Percentiles rank a stretch among this genome's conserved stretches.
Evolutionary conservation across 352 stramenopile genomes (phyloP).

Genomic region (Globisporangium mamillatum): DNA sequence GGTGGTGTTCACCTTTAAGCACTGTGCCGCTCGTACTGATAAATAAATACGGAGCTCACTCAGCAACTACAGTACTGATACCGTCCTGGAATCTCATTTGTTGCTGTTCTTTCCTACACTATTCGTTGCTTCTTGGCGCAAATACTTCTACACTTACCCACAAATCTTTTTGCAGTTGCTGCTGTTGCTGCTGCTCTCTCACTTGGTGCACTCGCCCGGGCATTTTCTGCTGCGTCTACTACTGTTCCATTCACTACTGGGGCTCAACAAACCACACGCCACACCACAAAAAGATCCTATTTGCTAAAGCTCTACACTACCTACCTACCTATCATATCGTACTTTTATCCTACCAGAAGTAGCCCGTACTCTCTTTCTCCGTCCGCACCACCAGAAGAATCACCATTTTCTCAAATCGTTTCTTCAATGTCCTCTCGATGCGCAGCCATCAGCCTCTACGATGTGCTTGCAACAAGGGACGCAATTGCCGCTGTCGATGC

Average conservation of each 20-base stretch:
- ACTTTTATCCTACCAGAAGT: conserved; percentile 15
- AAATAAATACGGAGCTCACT: not conserved
- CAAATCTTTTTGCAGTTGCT: not conserved
- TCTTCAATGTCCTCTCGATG: not conserved
- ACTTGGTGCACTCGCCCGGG: conserved; percentile 7
- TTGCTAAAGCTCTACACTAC: conserved; percentile 18
- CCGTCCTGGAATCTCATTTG: not conserved
- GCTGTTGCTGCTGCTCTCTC: conserved; percentile 14
- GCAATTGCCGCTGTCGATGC: conserved; percentile 14
- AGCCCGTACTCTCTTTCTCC: conserved; percentile 7
- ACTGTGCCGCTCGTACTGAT: not conserved
- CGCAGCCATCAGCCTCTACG: conserved; percentile 2
- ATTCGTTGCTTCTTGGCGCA: conserved; percentile 3
- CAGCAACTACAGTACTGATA: not conserved
- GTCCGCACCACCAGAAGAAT: not conserved
- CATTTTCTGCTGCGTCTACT: conserved; percentile 9
- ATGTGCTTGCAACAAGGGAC: conserved; percentile 17
- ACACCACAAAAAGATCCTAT: conserved; percentile 21
- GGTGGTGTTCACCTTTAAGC: not conserved
- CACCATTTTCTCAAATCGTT: not conserved
- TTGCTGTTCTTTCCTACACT: conserved; percentile 9
- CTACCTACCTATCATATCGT: conserved; percentile 23
- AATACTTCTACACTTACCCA: conserved; percentile 10
- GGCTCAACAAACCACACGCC: conserved; percentile 9
- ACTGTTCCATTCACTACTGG: conserved; percentile 11